phyloP scores from a whole-genome alignment of 345 rosid genomes.

The Moricandia arvensis region DNA sequence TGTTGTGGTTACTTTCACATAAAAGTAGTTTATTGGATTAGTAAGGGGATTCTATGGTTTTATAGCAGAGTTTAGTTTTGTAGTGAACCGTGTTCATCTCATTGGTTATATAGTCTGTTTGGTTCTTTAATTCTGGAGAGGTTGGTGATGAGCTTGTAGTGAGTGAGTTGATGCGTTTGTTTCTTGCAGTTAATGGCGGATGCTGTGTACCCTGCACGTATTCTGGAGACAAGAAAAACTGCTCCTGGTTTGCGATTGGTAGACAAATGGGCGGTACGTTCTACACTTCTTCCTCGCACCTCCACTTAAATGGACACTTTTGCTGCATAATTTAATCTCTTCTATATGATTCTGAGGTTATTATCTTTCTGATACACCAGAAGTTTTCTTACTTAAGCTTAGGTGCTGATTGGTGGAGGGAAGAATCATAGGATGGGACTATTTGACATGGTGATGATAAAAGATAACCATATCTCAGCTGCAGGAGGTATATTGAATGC shows the following conservation, averaged over 20 bases:
- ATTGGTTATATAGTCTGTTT: neutral
- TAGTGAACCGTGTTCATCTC: neutral
- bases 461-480: conserved; percentile 93
- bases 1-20: conserved; percentile 1
- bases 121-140: neutral
- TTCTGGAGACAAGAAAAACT: conserved; percentile 92
- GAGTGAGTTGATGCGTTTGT: conserved; percentile 21
- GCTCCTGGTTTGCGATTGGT: conserved; percentile 66
- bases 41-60: neutral
- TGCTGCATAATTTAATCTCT: neutral
- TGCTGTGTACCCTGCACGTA: conserved; percentile 81
- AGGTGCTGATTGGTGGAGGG: conserved; percentile 98
- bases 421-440: conserved; percentile 90
- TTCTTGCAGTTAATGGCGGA: conserved; percentile 84
- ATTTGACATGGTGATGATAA: conserved; percentile 97
- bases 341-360: conserved; percentile 5
- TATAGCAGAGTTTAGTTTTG: neutral
- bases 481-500: conserved; percentile 85
- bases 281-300: neutral
- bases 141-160: too few relatives aligned
- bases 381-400: conserved; percentile 23
- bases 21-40: neutral
- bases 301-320: neutral
- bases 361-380: conserved; percentile 23
- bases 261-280: conserved; percentile 90